Base-by-base conservation (phyloP, 257 asterid genomes). In the Anisodus tanguticus region DNA sequence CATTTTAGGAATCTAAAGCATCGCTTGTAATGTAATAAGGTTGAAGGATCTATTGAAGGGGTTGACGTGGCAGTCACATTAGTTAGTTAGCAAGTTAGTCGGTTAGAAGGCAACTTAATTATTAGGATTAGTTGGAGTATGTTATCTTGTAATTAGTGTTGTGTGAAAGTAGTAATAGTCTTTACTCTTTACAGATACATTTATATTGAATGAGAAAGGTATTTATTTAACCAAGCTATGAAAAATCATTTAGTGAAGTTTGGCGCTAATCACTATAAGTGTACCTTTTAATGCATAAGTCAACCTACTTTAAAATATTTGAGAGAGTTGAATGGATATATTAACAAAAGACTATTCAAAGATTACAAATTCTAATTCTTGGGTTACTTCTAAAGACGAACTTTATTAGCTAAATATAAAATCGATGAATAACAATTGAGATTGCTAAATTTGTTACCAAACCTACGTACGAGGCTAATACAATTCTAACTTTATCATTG, bases 401-500 rank as follows among this genome's bases (percentile, higher is more conserved):
- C 37, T 35, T 5, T 31, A n/a, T 47, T 47, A 74, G 37, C 35
- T 47, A 74, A 11, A 11, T 39, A 74, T 19, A 22, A 47, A 47
- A 8, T 47, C 6, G 43, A 47, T 47, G 80, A 47, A 37, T 68
- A 68, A 47, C 19, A 47, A 49, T 11, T 47, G 59, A 19, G 80
- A 71, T 71, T 45, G 58, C 79, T 47, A 64, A 1, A 64, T 64
- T 64, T 26, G 4, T 5, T 5, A 6, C 59, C 58, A 72, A 72
- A 66, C 72, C 67, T 22, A 22, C 26, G 26, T n/a, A 8, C 10
- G 9, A 58, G 63, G 63, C 35, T 63, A 22, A 4, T 10, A 39
- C 77, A 15, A 68, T 39, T 68, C 77, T 39, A 81, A 58, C 9
- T 58, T 80, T 60, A 43, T 13, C 15, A 81, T n/a, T 11, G 58